Evolutionary conservation across 257 asterid species (phyloP).

Genomic region (Solanum corneliomulleri): DNA sequence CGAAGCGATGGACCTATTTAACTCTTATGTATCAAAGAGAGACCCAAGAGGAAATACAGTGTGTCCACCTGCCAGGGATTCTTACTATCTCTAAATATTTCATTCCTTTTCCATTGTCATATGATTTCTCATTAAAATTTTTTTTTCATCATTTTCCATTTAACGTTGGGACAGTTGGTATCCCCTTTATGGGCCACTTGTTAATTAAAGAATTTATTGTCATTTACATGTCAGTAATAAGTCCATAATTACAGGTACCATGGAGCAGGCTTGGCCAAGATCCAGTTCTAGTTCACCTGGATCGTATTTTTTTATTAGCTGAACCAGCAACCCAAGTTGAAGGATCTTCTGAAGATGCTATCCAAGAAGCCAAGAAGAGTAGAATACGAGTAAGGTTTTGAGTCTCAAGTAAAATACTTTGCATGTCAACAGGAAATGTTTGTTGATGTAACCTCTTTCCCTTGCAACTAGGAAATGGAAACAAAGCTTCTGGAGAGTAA

Average conservation of each 20-base stretch:
- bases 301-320: slow-evolving; percentile 81
- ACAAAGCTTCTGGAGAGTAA: slow-evolving; percentile 77
- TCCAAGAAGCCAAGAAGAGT: slow-evolving; percentile 82
- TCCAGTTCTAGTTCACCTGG: slow-evolving; percentile 87
- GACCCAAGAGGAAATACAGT: not conserved
- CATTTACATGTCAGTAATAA: slow-evolving; percentile 1
- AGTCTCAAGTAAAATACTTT: not conserved
- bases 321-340: slow-evolving; percentile 97
- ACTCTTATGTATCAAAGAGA: not conserved
- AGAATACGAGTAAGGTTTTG: slow-evolving; percentile 61
- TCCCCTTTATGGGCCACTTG: not conserved
- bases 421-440: not conserved
- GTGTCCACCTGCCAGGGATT: not conserved
- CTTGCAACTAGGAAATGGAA: slow-evolving; percentile 68
- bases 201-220: not conserved
- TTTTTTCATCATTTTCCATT: not conserved
- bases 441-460: slow-evolving; percentile 1
- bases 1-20: not conserved
- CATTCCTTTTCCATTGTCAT: not conserved
- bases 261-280: slow-evolving; percentile 99
- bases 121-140: not conserved
- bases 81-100: not conserved
- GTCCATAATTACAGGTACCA: slow-evolving; percentile 61
- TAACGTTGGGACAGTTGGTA: not conserved
- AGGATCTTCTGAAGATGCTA: slow-evolving; percentile 88